These are phyloP conservation scores for Clathrus columnatus DNA, from an alignment of 768 basidiomycete genomes.

Conservation along the genomic window DNA sequence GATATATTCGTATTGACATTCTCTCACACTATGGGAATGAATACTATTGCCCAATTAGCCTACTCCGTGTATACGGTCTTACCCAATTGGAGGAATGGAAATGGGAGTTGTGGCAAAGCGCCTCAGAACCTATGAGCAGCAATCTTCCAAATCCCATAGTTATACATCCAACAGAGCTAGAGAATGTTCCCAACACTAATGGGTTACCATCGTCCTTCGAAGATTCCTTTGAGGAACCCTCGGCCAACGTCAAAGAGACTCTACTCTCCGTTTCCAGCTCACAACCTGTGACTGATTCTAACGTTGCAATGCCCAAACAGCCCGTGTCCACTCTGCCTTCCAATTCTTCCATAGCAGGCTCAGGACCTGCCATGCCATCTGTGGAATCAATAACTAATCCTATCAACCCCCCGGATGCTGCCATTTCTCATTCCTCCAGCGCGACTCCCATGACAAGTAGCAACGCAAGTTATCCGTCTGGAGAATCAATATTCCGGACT, in stretches of 20 bases:
- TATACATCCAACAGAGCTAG: background rate
- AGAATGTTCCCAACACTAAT: background rate
- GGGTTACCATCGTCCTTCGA: background rate
- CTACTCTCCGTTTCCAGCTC: background rate
- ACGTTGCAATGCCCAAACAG: background rate
- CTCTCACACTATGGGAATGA: slow-evolving; percentile 89
- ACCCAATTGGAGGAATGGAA: slow-evolving; percentile 97
- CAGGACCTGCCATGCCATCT: background rate
- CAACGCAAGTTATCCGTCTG: slow-evolving; percentile 29
- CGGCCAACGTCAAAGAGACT: background rate
- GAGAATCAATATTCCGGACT: slow-evolving; percentile 91
- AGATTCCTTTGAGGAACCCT: background rate
- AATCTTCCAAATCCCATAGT: background rate
- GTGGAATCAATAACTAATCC: background rate
- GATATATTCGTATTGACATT: slow-evolving; percentile 91
- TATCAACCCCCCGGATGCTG: background rate
- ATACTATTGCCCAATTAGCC: slow-evolving; percentile 91
- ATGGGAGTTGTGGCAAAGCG: slow-evolving; percentile 72
- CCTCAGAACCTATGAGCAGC: background rate
- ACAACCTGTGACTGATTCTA: background rate
- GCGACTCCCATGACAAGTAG: slow-evolving; percentile 12
- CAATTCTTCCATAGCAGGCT: background rate
- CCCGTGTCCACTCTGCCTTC: background rate
- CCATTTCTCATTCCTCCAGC: slow-evolving; percentile 1
- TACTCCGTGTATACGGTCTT: slow-evolving; percentile 88